These are phyloP conservation scores for Taphrina pruni DNA, from an alignment of 1,139 yeast species.

Conservation along the genomic window DNA sequence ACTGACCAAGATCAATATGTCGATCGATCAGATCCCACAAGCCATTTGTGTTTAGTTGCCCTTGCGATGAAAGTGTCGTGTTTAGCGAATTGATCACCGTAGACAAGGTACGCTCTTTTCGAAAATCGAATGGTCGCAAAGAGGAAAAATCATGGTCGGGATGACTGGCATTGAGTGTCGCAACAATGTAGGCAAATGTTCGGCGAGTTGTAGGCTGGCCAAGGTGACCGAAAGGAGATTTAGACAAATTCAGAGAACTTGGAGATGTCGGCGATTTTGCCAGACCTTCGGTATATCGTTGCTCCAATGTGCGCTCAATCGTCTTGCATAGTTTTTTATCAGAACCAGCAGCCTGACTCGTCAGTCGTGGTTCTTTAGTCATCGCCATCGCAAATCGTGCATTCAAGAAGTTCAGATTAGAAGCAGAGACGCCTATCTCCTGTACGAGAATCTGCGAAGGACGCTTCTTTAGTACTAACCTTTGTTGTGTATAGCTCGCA, in stretches of 20 bases:
- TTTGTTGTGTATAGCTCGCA: slow-evolving; percentile 94
- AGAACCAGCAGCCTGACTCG: slow-evolving; percentile 68
- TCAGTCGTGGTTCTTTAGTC: neutral
- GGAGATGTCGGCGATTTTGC: slow-evolving; percentile 38
- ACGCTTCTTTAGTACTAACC: slow-evolving; percentile 39
- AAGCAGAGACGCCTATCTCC: no score
- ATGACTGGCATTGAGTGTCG: slow-evolving; percentile 86
- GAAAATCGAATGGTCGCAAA: slow-evolving; percentile 84
- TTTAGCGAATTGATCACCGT: slow-evolving; percentile 75
- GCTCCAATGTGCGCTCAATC: slow-evolving; percentile 71
- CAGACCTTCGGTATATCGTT: slow-evolving; percentile 35
- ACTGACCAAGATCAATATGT: slow-evolving; percentile 72
- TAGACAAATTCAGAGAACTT: slow-evolving; percentile 46
- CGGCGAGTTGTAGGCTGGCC: slow-evolving; percentile 81
- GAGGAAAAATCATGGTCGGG: slow-evolving; percentile 95
- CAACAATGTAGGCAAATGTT: slow-evolving; percentile 87
- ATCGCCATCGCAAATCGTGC: no score
- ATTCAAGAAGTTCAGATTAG: no score
- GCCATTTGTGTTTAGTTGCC: slow-evolving; percentile 58
- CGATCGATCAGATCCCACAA: slow-evolving; percentile 88
- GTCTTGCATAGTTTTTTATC: slow-evolving; percentile 88
- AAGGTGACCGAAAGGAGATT: slow-evolving; percentile 92
- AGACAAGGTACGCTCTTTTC: slow-evolving; percentile 58
- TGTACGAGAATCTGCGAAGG: no score
- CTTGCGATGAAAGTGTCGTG: slow-evolving; percentile 75